phyloP scores from a whole-genome alignment of 2,329 filamentous ascomycete genomes.

The Emergomyces africanus region DNA sequence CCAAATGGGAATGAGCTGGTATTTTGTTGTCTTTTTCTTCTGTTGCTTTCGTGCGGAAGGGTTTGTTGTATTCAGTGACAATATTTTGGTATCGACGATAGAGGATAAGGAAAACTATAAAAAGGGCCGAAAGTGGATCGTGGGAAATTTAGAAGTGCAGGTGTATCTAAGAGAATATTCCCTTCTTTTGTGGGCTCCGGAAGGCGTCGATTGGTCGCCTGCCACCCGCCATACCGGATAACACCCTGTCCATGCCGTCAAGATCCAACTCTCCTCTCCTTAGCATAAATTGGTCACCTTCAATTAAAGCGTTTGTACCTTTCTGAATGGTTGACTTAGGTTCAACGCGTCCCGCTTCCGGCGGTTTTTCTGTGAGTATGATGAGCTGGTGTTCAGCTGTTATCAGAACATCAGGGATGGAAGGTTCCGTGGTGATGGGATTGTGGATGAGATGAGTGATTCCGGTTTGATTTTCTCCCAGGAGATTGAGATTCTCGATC shows the following conservation, averaged over 20 bases:
- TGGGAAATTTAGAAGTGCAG: neutral
- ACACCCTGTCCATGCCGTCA: conserved; percentile 35
- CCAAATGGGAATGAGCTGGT: neutral
- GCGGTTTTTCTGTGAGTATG: conserved; percentile 22
- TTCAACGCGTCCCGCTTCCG: conserved; percentile 13
- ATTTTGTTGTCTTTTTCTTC: neutral
- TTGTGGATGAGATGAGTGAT: conserved; percentile 25
- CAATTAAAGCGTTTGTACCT: conserved; percentile 2
- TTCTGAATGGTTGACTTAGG: conserved; percentile 6
- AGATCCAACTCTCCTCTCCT: conserved; percentile 33
- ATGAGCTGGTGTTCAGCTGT: conserved; percentile 29
- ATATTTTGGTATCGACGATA: neutral
- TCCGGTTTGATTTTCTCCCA: conserved; percentile 29
- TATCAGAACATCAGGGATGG: conserved; percentile 24
- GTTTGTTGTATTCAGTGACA: neutral
- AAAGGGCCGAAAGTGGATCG: neutral
- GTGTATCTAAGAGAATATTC: neutral
- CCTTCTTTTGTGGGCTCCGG: conserved; percentile 15
- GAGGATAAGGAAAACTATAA: neutral
- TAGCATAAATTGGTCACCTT: conserved; percentile 29
- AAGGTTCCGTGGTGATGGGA: conserved; percentile 11
- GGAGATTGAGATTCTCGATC: conserved; percentile 27
- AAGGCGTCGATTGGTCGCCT: conserved; percentile 7
- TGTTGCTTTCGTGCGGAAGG: neutral
- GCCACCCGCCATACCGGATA: conserved; percentile 29